Evolutionary conservation across 2,329 filamentous ascomycete genomes (phyloP).

Genomic region (Juglanconis sp.): DNA sequence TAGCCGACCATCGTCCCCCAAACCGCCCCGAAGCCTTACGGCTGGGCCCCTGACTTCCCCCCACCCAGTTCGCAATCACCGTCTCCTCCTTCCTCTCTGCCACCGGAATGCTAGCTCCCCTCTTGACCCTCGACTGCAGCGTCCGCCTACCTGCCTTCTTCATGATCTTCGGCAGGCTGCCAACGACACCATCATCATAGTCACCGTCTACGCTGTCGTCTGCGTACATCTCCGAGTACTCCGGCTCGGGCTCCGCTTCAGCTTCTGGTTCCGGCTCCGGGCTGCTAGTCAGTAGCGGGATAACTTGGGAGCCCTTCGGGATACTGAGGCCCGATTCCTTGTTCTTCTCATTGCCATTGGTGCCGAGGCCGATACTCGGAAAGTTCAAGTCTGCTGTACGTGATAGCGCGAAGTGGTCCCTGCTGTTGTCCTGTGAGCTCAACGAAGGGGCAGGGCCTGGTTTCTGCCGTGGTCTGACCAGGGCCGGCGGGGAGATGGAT

Average conservation of each 20-base stretch:
- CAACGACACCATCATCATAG: neutral
- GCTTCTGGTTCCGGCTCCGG: neutral
- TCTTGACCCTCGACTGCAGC: neutral
- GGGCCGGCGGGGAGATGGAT: conserved; percentile 11
- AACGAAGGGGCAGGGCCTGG: neutral
- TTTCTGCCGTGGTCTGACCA: neutral
- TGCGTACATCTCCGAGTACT: conserved; percentile 10
- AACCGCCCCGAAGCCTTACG: neutral
- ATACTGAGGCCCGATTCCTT: neutral
- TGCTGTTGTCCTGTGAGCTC: neutral
- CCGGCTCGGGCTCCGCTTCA: neutral
- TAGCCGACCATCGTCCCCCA: neutral
- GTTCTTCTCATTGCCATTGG: neutral
- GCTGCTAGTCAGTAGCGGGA: conserved; percentile 4
- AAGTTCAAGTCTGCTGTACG: neutral
- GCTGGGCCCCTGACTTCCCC: neutral
- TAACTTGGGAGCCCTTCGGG: conserved; percentile 1
- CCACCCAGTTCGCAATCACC: neutral
- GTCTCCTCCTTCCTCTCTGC: neutral
- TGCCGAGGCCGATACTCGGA: neutral
- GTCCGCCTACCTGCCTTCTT: neutral
- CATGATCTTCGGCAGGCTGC: neutral
- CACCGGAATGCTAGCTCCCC: conserved; percentile 1
- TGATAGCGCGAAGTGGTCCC: neutral
- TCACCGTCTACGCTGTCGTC: conserved; percentile 12